Base-by-base conservation (phyloP, 345 rosid genomes). In the Bruguiera parviflora region DNA sequence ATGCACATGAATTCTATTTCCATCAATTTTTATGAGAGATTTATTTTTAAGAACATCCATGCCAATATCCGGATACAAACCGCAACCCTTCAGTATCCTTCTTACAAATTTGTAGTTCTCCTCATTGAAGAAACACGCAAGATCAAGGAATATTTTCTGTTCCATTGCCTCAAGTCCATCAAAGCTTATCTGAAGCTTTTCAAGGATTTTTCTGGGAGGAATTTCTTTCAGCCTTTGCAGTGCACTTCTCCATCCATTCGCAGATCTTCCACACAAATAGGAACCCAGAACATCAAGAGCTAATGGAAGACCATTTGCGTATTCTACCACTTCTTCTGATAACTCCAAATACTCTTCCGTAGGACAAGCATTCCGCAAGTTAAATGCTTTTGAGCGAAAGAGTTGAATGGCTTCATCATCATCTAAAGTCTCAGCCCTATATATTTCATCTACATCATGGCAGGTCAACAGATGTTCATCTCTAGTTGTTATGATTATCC, bases 111-210 rank as follows among this genome's bases (percentile, higher is more conserved):
- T 43, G n/a, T 24, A 51, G 8, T 58, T 57, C 21, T 63, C 15
- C 49, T 63, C 57, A 52, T 63, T 59, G 56, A 77, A 77, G 57
- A 77, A 72, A 55, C 80, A 72, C 5, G 76, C 76, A 55, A 77
- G 72, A 18, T 77, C 80, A 35, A 76, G 80, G 57, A 76, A 71
- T 31, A 76, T 43, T 22, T 15, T 32, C 58, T 76, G 58, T 20
- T 67, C 73, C 0, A 53, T 21, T 8, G 58, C 59, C 11, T 62
- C 73, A 35, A 77, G 67, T 16, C 71, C 22, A 63, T 77, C 76
- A 55, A 61, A 77, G 43, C 76, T 77, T 57, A 68, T 71, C 55
- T 55, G 35, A 11, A 77, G 64, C n/a, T 16, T 58, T 11, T 33
- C 53, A 18, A 67, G 72, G 31, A 64, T 68, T 0, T 62, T 60